Percentiles rank a stretch among this genome's conserved stretches.
phyloP scores from a whole-genome alignment of 768 basidiomycete genomes.

The Plicaturopsis crispa region DNA sequence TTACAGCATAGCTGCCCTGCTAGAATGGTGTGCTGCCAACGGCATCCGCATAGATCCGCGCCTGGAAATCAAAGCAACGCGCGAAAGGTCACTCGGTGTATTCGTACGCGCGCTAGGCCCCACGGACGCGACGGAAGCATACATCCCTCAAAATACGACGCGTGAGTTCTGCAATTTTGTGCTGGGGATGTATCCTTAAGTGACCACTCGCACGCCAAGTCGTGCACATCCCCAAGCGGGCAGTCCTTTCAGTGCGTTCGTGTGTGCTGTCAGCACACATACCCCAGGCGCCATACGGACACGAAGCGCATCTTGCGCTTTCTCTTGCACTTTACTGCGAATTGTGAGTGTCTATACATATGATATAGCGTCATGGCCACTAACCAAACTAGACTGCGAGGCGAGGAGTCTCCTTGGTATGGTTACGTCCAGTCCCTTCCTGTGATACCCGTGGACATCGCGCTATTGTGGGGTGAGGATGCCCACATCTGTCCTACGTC shows the following conservation, averaged over 20 bases:
- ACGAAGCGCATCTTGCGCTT: slow-evolving; percentile 51
- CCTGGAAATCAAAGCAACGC: slow-evolving; percentile 12
- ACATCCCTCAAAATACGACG: slow-evolving; percentile 15
- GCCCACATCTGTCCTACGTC: no score
- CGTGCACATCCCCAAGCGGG: slow-evolving; percentile 54
- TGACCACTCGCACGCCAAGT: slow-evolving; percentile 31
- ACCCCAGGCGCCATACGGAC: slow-evolving; percentile 40
- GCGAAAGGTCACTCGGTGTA: slow-evolving; percentile 14
- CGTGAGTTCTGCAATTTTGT: no score
- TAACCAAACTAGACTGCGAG: slow-evolving; percentile 33
- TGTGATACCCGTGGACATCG: slow-evolving; percentile 41
- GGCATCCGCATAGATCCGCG: slow-evolving; percentile 19
- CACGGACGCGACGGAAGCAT: slow-evolving; percentile 15
- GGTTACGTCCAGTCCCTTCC: slow-evolving; percentile 64
- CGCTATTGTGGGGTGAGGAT: slow-evolving; percentile 48
- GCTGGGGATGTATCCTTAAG: no score
- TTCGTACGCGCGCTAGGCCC: no score
- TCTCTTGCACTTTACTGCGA: slow-evolving; percentile 60
- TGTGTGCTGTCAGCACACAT: slow-evolving; percentile 42
- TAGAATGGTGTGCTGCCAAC: slow-evolving; percentile 24
- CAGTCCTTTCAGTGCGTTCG: slow-evolving; percentile 53
- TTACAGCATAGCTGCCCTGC: slow-evolving; percentile 10
- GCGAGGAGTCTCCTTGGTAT: slow-evolving; percentile 47
- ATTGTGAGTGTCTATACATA: slow-evolving; percentile 34
- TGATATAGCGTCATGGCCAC: slow-evolving; percentile 7